Base-by-base conservation (phyloP, 208 protist species). In the Blechomonas ayalai region DNA sequence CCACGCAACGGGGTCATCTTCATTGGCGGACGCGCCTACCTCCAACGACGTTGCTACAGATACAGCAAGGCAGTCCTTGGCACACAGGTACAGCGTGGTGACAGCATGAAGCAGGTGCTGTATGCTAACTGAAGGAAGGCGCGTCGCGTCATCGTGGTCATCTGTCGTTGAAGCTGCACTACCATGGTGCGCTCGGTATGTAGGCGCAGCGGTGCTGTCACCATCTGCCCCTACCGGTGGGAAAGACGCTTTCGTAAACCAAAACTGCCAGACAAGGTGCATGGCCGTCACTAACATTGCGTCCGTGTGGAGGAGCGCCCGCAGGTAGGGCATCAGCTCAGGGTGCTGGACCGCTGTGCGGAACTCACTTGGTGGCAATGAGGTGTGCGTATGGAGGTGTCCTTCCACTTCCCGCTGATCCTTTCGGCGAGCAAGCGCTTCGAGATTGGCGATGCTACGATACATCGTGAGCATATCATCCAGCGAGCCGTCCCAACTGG, bases 241-340 rank as follows among this genome's bases (percentile, higher is more conserved):
- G 7, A 26, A 35, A 12, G n/a, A 54, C 15, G 52, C 67, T n/a
- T n/a, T n/a, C n/a, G n/a, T n/a, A n/a, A n/a, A n/a, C n/a, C n/a
- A n/a, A n/a, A n/a, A 75, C 47, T 47, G 5, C 41, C 73, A 66
- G 8, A 90, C 29, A 0, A 73, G 20, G 56, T 68, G 59, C 8
- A 83, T 52, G 4, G 82, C 73, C 4, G 71, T 57, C n/a, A 74
- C 62, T 9, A 87, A 54, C n/a, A 89, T 47, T 20, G 68, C 75
- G 24, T 78, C 53, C 3, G 76, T 84, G 70, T 92, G 83, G 35
- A 92, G 71, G 20, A 92, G 52, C 0, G 77, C 61, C 24, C 70
- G 72, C 9, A 73, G 57, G 42, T 65, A 44, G 6, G 67, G 72
- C 2, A 82, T 28, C 31, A 77, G 49, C 54, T 79, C 71, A 5